Percentiles rank a stretch among this genome's conserved stretches.
Conservation (phyloP, 1,284 basidiomycete species). For the Cerrena zonata region DNA sequence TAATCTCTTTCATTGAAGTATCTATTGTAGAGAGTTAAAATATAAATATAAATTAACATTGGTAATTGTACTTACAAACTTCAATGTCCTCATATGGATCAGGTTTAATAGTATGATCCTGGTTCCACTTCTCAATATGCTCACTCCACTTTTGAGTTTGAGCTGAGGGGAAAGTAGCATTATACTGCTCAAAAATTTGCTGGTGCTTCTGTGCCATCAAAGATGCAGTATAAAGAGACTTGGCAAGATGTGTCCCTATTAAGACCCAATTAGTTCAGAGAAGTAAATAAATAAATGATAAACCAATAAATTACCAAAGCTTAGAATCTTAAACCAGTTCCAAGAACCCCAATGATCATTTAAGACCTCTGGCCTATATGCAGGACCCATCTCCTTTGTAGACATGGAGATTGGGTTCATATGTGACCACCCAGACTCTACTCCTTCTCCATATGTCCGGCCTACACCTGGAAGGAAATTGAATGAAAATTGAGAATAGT, state of each 20-base stretch:
- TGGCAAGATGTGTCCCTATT: neutral
- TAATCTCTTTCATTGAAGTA: slow-evolving; percentile 6
- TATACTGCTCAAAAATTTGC: slow-evolving; percentile 2
- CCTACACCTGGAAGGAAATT: slow-evolving; percentile 12
- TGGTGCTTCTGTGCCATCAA: slow-evolving; percentile 4
- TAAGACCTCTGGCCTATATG: slow-evolving; percentile 10
- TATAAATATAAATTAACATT: no score
- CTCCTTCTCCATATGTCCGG: slow-evolving; percentile 17
- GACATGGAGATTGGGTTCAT: slow-evolving; percentile 12
- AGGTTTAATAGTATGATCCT: slow-evolving; percentile 6
- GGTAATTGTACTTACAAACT: slow-evolving; percentile 4
- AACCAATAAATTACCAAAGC: slow-evolving; percentile 7
- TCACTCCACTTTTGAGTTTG: slow-evolving; percentile 6
- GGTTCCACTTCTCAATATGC: slow-evolving; percentile 10
- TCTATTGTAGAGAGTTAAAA: no score
- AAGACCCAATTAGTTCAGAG: neutral
- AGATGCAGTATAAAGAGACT: slow-evolving; percentile 4
- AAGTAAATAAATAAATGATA: neutral
- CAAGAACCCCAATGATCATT: slow-evolving; percentile 12
- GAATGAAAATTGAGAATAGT: slow-evolving; percentile 17
- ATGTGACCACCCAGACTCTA: slow-evolving; percentile 18
- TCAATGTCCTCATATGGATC: slow-evolving; percentile 8
- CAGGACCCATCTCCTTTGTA: slow-evolving; percentile 15
- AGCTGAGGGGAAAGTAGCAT: slow-evolving; percentile 1
- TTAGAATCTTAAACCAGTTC: slow-evolving; percentile 15